These are phyloP conservation scores for Talaromyces sp. DNA, from an alignment of 2,329 filamentous ascomycete genomes.

Conservation along the genomic window DNA sequence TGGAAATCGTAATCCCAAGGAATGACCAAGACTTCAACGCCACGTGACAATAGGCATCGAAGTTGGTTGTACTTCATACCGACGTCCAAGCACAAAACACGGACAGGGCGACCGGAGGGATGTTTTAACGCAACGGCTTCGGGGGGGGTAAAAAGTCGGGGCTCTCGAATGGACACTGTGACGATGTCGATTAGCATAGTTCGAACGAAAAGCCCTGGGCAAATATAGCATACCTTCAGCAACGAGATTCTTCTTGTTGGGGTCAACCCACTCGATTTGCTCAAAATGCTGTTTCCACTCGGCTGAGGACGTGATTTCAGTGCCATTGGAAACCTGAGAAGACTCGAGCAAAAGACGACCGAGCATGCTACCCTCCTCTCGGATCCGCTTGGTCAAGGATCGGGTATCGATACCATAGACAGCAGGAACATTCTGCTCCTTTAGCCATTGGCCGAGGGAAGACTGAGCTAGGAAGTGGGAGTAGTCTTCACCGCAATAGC, in stretches of 20 bases:
- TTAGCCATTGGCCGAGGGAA: slow-evolving; percentile 90
- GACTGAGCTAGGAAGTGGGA: slow-evolving; percentile 90
- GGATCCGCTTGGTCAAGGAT: slow-evolving; percentile 88
- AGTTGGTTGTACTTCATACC: slow-evolving; percentile 99
- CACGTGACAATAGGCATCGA: slow-evolving; percentile 83
- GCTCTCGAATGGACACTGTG: slow-evolving; percentile 82
- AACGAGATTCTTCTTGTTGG: slow-evolving; percentile 88
- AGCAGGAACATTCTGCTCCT: slow-evolving; percentile 89
- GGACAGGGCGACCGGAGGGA: slow-evolving; percentile 79
- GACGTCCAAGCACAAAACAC: slow-evolving; percentile 90
- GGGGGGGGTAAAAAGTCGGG: slow-evolving; percentile 79
- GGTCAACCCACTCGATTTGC: slow-evolving; percentile 81
- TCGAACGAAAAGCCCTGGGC: neutral
- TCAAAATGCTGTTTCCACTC: slow-evolving; percentile 64
- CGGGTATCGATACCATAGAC: slow-evolving; percentile 95
- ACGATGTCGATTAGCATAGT: neutral
- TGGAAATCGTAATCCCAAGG: slow-evolving; percentile 96
- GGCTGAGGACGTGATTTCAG: slow-evolving; percentile 33
- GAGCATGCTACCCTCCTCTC: slow-evolving; percentile 93
- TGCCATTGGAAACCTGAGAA: slow-evolving; percentile 41
- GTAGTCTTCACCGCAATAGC: slow-evolving; percentile 87
- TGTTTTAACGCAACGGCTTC: slow-evolving; percentile 71
- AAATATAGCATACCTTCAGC: slow-evolving; percentile 70
- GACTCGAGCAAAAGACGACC: slow-evolving; percentile 81
- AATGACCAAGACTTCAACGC: slow-evolving; percentile 89